A percentile compares a stretch with the other conserved stretches of the same genome.
Evolutionary conservation across 805 yeast species (phyloP).

Genomic region (Wickerhamiella slavikovae): DNA sequence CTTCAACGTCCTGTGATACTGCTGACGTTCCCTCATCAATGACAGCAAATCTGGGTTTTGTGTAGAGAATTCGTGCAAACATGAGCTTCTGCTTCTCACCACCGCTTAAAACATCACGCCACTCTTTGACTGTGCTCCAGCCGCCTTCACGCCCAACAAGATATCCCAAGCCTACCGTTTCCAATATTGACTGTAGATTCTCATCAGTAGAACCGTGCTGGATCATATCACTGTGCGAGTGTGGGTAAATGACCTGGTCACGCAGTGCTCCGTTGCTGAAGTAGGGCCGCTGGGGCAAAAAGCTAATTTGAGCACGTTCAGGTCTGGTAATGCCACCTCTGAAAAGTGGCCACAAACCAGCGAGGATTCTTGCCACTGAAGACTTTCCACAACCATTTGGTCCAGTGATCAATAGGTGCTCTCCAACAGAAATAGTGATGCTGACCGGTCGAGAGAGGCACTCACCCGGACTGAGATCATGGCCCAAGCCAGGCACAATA

Average conservation of each 20-base stretch:
- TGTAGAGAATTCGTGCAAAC: conserved; percentile 68
- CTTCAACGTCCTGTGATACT: conserved; percentile 76
- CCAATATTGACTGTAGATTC: conserved; percentile 41
- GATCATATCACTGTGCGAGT: conserved; percentile 56
- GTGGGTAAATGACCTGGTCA: conserved; percentile 81
- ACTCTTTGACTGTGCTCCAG: conserved; percentile 31
- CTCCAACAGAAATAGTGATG: conserved; percentile 39
- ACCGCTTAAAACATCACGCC: conserved; percentile 90
- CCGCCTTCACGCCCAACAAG: conserved; percentile 45
- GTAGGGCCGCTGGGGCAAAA: conserved; percentile 73
- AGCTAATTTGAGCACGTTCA: conserved; percentile 37
- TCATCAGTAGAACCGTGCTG: conserved; percentile 51
- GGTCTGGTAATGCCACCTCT: conserved; percentile 60
- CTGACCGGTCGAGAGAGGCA: conserved; percentile 40
- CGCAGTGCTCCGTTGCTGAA: conserved; percentile 63
- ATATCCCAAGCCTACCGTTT: conserved; percentile 65
- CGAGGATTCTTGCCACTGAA: conserved; percentile 60
- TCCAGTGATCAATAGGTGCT: conserved; percentile 63
- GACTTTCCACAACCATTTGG: conserved; percentile 84
- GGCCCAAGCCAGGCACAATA: conserved; percentile 37
- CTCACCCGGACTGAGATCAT: conserved; percentile 23
- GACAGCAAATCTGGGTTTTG: conserved; percentile 60
- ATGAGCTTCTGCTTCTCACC: conserved; percentile 85
- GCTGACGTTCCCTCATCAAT: conserved; percentile 93
- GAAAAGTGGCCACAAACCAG: conserved; percentile 85